Evolutionary conservation across 805 yeast genomes (phyloP).

Genomic region (Candida bentonensis): DNA sequence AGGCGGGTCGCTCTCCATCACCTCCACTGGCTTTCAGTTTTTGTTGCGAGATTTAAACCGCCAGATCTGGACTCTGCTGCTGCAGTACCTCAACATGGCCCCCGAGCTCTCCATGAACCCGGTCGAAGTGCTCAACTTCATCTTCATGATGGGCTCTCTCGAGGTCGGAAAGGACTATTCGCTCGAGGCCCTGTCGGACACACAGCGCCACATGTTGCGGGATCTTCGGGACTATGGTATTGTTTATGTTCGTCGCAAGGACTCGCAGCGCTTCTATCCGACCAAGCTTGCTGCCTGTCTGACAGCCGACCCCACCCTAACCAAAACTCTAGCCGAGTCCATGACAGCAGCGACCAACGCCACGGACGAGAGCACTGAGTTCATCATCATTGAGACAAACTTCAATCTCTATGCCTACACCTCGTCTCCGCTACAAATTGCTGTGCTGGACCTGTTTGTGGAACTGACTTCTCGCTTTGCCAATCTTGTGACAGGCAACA

Average conservation of each 20-base stretch:
- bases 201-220: constrained; percentile 75
- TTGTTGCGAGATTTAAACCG: constrained; percentile 83
- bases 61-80: constrained; percentile 82
- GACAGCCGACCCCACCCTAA: constrained; percentile 67
- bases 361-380: constrained; percentile 31
- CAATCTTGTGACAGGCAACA: constrained; percentile 85
- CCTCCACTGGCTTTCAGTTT: constrained; percentile 89
- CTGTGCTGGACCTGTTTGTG: constrained; percentile 77
- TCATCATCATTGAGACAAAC: constrained; percentile 83
- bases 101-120: constrained; percentile 84
- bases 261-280: constrained; percentile 63
- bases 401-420: constrained; percentile 89
- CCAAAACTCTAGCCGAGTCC: constrained; percentile 61
- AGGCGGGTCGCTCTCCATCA: constrained; percentile 42
- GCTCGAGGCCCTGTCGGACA: constrained; percentile 51
- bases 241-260: constrained; percentile 47
- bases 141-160: constrained; percentile 83
- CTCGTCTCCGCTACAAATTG: constrained; percentile 87
- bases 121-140: constrained; percentile 86
- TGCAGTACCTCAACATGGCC: constrained; percentile 78
- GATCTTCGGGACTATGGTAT: constrained; percentile 87
- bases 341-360: constrained; percentile 47
- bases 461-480: constrained; percentile 73
- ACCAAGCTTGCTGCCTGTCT: constrained; percentile 80
- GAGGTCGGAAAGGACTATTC: constrained; percentile 84